These are phyloP conservation scores for Beauveria medogensis DNA, from an alignment of 2,329 filamentous ascomycete genomes.

Conservation along the genomic window DNA sequence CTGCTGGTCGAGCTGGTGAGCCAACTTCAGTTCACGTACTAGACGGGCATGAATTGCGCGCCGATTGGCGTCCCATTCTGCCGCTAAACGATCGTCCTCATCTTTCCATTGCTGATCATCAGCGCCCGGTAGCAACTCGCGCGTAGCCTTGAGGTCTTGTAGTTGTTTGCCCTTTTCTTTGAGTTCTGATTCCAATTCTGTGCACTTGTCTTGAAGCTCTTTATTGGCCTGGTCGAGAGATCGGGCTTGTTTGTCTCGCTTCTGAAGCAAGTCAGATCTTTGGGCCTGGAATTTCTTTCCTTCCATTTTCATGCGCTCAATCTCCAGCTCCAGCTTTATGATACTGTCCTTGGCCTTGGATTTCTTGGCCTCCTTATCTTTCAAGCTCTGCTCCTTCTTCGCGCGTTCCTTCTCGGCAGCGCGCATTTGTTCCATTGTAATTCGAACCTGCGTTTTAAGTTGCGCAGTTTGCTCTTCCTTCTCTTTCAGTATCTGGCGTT, in stretches of 20 bases:
- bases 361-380: conserved; percentile 60
- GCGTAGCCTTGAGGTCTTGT: conserved; percentile 64
- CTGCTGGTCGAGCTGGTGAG: conserved; percentile 38
- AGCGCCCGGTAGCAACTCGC: conserved; percentile 55
- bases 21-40: conserved; percentile 38
- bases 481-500: conserved; percentile 71
- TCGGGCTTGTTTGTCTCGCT: conserved; percentile 43
- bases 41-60: conserved; percentile 44
- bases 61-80: conserved; percentile 47
- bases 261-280: conserved; percentile 40
- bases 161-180: conserved; percentile 59
- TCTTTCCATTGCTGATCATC: conserved; percentile 50
- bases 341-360: conserved; percentile 64
- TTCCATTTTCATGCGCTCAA: conserved; percentile 50
- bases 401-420: conserved; percentile 69
- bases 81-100: conserved; percentile 41
- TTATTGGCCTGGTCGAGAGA: conserved; percentile 48
- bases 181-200: conserved; percentile 62
- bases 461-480: conserved; percentile 87
- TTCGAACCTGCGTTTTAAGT: conserved; percentile 71
- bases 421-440: conserved; percentile 73
- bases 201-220: conserved; percentile 55
- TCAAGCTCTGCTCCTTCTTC: conserved; percentile 66
- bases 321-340: conserved; percentile 57
- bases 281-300: conserved; percentile 46